A percentile compares a stretch with the other conserved stretches of the same genome.
Conservation (phyloP, 257 asterid genomes). For the Anisodus tanguticus region DNA sequence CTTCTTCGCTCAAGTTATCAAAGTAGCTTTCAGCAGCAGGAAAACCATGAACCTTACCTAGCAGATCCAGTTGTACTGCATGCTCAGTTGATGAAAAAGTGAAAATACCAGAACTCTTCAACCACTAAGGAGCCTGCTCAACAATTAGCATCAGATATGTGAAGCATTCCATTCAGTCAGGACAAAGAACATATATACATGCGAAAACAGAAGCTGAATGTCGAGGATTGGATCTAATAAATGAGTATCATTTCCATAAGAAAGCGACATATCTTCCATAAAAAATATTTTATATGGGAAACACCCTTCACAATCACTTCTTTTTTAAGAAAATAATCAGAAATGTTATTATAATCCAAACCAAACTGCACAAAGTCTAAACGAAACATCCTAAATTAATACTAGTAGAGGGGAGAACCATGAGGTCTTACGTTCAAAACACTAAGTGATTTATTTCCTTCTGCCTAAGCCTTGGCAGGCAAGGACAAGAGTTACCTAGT, state of each 20-base stretch:
- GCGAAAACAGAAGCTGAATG: neutral
- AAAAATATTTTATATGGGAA: neutral
- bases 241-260: neutral
- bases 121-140: conserved; percentile 76
- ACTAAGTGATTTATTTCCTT: no score
- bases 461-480: neutral
- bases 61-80: conserved; percentile 80
- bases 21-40: conserved; percentile 71
- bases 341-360: neutral
- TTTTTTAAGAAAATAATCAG: neutral
- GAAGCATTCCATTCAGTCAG: neutral
- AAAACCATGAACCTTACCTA: conserved; percentile 76
- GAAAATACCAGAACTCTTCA: conserved; percentile 46
- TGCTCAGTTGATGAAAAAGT: conserved; percentile 67
- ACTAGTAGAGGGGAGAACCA: neutral
- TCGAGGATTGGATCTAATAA: neutral
- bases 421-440: neutral
- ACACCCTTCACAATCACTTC: neutral
- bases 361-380: neutral
- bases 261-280: neutral
- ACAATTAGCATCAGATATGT: neutral
- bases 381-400: neutral
- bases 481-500: no score
- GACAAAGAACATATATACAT: neutral
- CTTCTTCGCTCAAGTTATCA: conserved; percentile 58